phyloP scores from a whole-genome alignment of 2,329 filamentous ascomycete species.

The Aspergillus aculeatus region DNA sequence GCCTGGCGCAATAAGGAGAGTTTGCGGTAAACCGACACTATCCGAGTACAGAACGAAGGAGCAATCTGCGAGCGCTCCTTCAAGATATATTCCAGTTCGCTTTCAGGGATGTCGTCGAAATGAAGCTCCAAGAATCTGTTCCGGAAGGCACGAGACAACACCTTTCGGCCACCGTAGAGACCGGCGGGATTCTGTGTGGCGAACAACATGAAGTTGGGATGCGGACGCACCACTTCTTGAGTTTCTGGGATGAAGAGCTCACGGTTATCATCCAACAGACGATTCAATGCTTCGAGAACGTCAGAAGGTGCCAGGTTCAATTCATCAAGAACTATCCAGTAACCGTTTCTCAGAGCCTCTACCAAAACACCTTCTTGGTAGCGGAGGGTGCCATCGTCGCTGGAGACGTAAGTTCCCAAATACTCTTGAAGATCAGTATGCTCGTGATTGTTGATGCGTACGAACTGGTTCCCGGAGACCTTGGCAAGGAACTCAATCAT shows the following conservation, averaged over 20 bases:
- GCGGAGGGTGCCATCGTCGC: constrained; percentile 74
- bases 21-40: constrained; percentile 91
- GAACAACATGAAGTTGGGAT: constrained; percentile 96
- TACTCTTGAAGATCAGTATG: constrained; percentile 99
- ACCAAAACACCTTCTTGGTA: constrained; percentile 96
- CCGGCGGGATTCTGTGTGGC: constrained; percentile 97
- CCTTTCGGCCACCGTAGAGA: constrained; percentile 90
- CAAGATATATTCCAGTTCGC: constrained; percentile 87
- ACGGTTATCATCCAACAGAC: constrained; percentile 91
- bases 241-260: constrained; percentile 96
- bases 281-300: constrained; percentile 92
- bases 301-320: constrained; percentile 95
- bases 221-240: constrained; percentile 86
- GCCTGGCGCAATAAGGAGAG: constrained; percentile 87
- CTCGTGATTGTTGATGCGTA: constrained; percentile 99
- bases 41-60: constrained; percentile 84
- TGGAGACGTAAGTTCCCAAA: constrained; percentile 88
- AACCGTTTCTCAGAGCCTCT: constrained; percentile 84
- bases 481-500: constrained; percentile 99
- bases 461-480: constrained; percentile 92
- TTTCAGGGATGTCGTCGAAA: constrained; percentile 95
- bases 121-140: constrained; percentile 97
- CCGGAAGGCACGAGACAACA: constrained; percentile 88
- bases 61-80: constrained; percentile 85
- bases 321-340: constrained; percentile 98